Base-by-base conservation (phyloP, 768 basidiomycete species). In the Multifurca ochricompacta region DNA sequence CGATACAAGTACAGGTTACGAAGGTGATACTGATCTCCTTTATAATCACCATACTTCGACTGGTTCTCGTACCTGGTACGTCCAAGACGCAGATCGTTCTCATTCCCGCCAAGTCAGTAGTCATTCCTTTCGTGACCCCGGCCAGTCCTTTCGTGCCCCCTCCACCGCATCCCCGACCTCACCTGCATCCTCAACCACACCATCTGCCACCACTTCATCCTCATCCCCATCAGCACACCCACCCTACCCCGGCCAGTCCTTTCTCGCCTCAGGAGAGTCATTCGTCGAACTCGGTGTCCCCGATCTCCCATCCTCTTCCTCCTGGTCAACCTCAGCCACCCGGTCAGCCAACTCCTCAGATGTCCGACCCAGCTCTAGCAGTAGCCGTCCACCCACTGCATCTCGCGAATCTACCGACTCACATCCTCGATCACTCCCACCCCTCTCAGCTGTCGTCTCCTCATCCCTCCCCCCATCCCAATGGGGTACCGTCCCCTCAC, bases 101-200 rank as follows among this genome's bases (percentile, higher is more conserved):
- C 48, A 68, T 68, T 62, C 69, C 48, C 68, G 74, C 44, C 70
- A 70, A 58, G 62, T 66, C 65, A 72, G 66, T 63, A 73, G 62
- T 44, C 81, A 83, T 81, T 85, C 83, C 81, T 84, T 84, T 83
- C 83, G 80, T 78, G 80, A 80, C 75, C 73, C 81, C 50, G 72
- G 76, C 79, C 83, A 85, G 81, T 85, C 84, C 83, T 85, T 85
- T 84, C 84, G 81, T 82, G 75, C 69, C 77, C 75, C 77, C 68
- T 66, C 75, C 61, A 57, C 73, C 66, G 67, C 74, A 53, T 59
- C 71, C 64, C 23, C 71, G 63, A 61, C 75, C 68, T 52, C 75
- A 73, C 65, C 71, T 70, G 27, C 61, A 57, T 40, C 64, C 56
- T 55, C 54, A 59, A 57, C 45, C 56, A 32, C 50, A 30, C 44